Conservation (phyloP, 164 flowering plant species). For the Piper betle region DNA sequence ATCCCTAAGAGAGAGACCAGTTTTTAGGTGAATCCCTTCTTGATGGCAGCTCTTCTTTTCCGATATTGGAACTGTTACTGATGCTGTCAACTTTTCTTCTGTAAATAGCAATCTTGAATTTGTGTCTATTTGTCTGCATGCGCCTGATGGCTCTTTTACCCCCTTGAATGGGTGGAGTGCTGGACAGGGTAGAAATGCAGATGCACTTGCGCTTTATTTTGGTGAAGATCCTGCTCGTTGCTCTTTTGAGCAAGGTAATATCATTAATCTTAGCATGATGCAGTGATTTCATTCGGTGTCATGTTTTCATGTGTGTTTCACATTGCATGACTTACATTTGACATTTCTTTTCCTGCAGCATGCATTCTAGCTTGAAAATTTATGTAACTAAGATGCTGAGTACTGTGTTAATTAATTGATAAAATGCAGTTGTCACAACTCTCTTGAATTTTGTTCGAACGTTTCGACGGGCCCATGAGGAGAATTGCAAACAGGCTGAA, state of each 20-base stretch:
- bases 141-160: not conserved
- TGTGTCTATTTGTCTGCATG: not conserved
- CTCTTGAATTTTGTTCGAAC: constrained; percentile 69
- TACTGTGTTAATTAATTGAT: not conserved
- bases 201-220: constrained; percentile 84
- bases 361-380: too few species aligned
- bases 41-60: too few species aligned
- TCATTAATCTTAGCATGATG: not conserved
- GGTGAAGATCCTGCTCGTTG: constrained; percentile 95
- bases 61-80: too few species aligned
- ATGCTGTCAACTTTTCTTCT: not conserved
- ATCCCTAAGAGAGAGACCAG: not conserved
- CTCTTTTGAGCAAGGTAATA: constrained; percentile 94
- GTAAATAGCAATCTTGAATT: not conserved
- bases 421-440: constrained; percentile 64
- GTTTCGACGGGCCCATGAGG: constrained; percentile 84
- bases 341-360: too few species aligned
- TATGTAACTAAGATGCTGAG: not conserved
- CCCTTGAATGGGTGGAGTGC: constrained; percentile 4
- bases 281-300: not conserved
- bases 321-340: too few species aligned
- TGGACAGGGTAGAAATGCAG: constrained; percentile 94
- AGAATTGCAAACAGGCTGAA: constrained; percentile 79
- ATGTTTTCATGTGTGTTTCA: too few species aligned
- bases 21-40: too few species aligned